Base-by-base conservation (phyloP, 371 early-diverging fungal genomes). In the Haplosporangium sp. region DNA sequence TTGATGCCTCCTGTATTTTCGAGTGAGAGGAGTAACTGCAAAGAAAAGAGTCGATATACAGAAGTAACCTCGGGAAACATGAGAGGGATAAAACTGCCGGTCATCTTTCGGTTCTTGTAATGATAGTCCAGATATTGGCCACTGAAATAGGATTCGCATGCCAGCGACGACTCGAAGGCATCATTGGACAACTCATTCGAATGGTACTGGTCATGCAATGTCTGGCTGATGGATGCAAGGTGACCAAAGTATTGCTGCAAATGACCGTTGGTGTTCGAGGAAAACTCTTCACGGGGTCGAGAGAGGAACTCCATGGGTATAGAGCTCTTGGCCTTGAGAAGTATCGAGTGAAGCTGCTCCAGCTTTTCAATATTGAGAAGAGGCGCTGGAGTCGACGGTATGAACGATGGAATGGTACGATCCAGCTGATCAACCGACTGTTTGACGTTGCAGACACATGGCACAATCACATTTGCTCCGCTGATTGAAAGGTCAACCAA, bases 91-190 rank as follows among this genome's bases (percentile, higher is more conserved):
- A 75, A 80, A 20, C 77, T 76, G 18, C 76, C 71, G 11, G 63
- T 64, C 60, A 69, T 62, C 62, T 80, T 80, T 18, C 81, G 67
- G 64, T 71, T 68, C 56, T 69, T 73, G 45, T 81, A 74, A 41
- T 80, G 75, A 37, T 75, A 67, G 60, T 83, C 83, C 41, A 81
- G 84, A 18, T 81, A 79, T 52, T 87, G 86, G 4, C 87, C 89
- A 76, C 86, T 84, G 10, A 88, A 75, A 41, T 83, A 82, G 3
- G 88, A 88, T 40, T 90, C 90, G 64, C 90, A 90, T 21, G 81
- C 82, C 14, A 87, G 52, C 0, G 90, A 90, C 6, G 86, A 87
- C 67, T 87, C 89, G 38, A 82, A 82, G 3, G 73, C 75, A 51
- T 75, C 70, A 47, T 66, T 75, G n/a, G 69, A 69, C 20, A 75